Evolutionary conservation across 306 rosid species (phyloP).

Genomic region (Castanospermum australe): DNA sequence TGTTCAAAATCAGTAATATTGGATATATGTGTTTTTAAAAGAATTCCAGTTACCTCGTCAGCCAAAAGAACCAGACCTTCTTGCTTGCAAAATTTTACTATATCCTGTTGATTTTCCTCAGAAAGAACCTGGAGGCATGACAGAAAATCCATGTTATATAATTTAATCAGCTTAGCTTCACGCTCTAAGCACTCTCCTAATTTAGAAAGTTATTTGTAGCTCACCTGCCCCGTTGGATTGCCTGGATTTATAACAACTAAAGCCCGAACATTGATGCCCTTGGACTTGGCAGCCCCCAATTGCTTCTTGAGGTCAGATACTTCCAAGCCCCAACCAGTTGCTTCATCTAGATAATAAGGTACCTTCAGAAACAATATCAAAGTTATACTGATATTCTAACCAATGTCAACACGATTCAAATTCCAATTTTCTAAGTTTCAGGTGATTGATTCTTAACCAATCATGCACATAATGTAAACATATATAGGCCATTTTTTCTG

Average conservation of each 20-base stretch:
- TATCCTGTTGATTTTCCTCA: conserved; percentile 65
- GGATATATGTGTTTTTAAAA: background rate
- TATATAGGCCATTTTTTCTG: background rate
- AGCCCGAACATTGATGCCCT: conserved; percentile 82
- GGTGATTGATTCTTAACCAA: background rate
- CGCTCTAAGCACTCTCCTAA: background rate
- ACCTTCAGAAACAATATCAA: conserved; percentile 48
- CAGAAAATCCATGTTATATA: conserved; percentile 6
- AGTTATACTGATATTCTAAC: conserved; percentile 16
- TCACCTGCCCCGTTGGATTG: conserved; percentile 97
- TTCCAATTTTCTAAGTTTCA: conserved; percentile 4
- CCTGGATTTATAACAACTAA: conserved; percentile 96
- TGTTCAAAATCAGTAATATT: background rate
- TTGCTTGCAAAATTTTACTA: conserved; percentile 83
- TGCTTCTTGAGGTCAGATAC: conserved; percentile 69
- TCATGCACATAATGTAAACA: background rate
- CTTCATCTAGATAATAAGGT: conserved; percentile 87
- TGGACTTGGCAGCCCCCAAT: conserved; percentile 70
- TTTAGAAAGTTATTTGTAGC: conserved; percentile 7
- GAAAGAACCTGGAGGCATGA: conserved; percentile 38
- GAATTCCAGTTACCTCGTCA: conserved; percentile 72
- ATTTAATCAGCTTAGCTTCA: conserved; percentile 1
- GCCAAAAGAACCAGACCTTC: conserved; percentile 95
- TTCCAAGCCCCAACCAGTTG: conserved; percentile 89
- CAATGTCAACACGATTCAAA: background rate